Conservation (phyloP, 495 filamentous ascomycete genomes). For the Aspergillus diversus region DNA sequence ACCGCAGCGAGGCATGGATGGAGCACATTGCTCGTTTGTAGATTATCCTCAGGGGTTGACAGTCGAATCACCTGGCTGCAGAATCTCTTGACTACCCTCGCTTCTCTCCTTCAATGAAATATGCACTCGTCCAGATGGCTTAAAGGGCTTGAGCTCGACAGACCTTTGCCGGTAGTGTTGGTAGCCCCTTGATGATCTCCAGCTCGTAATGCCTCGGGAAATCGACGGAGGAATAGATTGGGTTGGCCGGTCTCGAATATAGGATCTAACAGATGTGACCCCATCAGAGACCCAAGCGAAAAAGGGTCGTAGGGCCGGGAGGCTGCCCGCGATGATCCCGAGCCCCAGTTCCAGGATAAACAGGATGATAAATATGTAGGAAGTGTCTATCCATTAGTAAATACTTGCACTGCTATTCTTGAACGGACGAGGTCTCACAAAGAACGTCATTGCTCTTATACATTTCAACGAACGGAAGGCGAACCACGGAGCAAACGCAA, state of each 20-base stretch:
- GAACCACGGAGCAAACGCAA: background rate
- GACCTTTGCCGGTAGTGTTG: too few species aligned
- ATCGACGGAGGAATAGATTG: too few species aligned
- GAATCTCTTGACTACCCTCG: too few species aligned
- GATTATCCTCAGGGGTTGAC: too few species aligned
- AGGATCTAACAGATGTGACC: background rate
- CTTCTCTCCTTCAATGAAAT: too few species aligned
- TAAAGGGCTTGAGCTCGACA: too few species aligned
- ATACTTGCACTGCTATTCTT: background rate
- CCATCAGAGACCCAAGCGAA: constrained; percentile 5
- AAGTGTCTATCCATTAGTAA: background rate
- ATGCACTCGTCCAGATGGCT: too few species aligned
- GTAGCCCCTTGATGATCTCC: too few species aligned
- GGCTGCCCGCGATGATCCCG: constrained; percentile 11
- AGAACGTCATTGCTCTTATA: constrained; percentile 1
- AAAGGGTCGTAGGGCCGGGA: constrained; percentile 13
- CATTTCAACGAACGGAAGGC: background rate
- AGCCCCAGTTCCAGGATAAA: constrained; percentile 13
- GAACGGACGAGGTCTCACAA: background rate
- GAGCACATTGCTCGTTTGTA: too few species aligned
- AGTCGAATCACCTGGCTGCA: too few species aligned
- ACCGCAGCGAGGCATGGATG: too few species aligned
- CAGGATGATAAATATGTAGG: constrained; percentile 15
- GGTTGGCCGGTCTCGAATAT: background rate
- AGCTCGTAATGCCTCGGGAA: too few species aligned